phyloP scores from a whole-genome alignment of 2,329 filamentous ascomycete genomes.

The Diplodia sapinea region DNA sequence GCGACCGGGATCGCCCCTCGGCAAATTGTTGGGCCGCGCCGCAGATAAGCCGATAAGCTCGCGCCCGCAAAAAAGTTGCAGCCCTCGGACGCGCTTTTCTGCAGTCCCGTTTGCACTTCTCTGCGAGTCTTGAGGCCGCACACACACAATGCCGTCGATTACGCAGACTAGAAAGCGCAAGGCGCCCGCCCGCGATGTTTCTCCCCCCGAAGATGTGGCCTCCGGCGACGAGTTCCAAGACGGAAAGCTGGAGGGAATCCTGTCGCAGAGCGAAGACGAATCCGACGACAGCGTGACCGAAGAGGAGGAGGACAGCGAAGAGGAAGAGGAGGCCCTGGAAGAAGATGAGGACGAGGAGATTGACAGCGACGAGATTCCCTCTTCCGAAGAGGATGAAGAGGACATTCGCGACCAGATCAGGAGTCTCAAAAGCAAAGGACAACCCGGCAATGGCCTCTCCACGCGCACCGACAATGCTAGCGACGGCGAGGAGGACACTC shows the following conservation, averaged over 20 bases:
- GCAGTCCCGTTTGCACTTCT: background rate
- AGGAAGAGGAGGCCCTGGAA: slow-evolving; percentile 39
- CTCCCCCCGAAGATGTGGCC: slow-evolving; percentile 38
- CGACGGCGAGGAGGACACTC: slow-evolving; percentile 33
- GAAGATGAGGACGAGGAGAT: slow-evolving; percentile 45
- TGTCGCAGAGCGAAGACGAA: slow-evolving; percentile 52
- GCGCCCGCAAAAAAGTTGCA: slow-evolving; percentile 29
- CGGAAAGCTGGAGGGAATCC: slow-evolving; percentile 50
- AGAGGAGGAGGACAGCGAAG: slow-evolving; percentile 38
- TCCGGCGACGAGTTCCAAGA: slow-evolving; percentile 41
- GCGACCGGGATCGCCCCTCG: slow-evolving; percentile 8
- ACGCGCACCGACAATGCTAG: slow-evolving; percentile 33
- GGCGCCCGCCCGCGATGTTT: slow-evolving; percentile 47
- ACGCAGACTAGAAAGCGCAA: slow-evolving; percentile 51
- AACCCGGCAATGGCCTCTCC: slow-evolving; percentile 21
- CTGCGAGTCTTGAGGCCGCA: background rate
- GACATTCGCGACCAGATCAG: slow-evolving; percentile 54
- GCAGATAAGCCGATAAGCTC: slow-evolving; percentile 23
- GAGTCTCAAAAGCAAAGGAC: slow-evolving; percentile 48
- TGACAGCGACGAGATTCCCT: slow-evolving; percentile 49
- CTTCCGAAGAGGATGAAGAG: slow-evolving; percentile 47
- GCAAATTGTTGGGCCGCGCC: background rate
- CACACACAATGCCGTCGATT: slow-evolving; percentile 22
- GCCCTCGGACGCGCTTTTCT: background rate
- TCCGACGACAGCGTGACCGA: slow-evolving; percentile 39